These are phyloP conservation scores for Penicillium tannophilum DNA, from an alignment of 495 filamentous ascomycete genomes.

Conservation along the genomic window DNA sequence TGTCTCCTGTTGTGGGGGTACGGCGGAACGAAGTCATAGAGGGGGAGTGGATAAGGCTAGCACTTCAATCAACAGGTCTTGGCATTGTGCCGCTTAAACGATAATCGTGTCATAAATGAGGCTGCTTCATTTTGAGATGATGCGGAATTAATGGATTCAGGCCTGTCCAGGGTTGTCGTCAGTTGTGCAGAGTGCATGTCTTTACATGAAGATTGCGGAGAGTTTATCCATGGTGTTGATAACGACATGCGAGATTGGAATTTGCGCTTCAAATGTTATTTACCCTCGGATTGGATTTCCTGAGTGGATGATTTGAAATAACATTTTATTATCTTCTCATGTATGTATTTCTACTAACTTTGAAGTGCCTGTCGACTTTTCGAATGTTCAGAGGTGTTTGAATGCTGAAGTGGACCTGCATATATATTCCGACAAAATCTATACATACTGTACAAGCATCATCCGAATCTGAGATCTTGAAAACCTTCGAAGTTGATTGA, in stretches of 20 bases:
- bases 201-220: no score
- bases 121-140: background rate
- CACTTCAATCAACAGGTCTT: background rate
- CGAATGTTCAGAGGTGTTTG: background rate
- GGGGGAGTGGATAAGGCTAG: constrained; percentile 1
- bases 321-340: no score
- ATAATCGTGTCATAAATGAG: background rate
- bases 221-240: background rate
- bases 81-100: background rate
- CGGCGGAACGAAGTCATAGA: background rate
- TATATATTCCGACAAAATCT: background rate
- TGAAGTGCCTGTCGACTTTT: no score
- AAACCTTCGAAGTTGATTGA: no score
- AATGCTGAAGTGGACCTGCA: background rate
- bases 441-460: no score
- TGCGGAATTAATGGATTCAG: background rate
- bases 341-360: no score
- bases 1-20: background rate
- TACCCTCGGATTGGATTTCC: background rate
- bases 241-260: no score
- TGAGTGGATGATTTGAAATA: no score
- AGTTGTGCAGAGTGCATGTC: no score
- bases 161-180: no score
- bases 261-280: background rate
- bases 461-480: no score